These are phyloP conservation scores for Neurospora sp. DNA, from an alignment of 2,329 filamentous ascomycete genomes.

Conservation along the genomic window DNA sequence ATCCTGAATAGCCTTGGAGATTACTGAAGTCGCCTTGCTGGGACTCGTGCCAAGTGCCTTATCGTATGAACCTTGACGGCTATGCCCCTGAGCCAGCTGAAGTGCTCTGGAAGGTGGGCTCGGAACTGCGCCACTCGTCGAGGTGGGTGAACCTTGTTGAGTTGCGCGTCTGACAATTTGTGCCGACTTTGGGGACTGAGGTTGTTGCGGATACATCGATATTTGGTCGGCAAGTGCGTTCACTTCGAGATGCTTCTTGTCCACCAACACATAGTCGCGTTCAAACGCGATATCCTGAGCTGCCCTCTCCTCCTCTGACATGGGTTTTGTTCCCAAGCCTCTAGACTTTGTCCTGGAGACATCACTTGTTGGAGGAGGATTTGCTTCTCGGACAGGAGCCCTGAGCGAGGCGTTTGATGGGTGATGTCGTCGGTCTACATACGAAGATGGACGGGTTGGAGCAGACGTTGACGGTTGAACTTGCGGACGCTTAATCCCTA, in stretches of 20 bases:
- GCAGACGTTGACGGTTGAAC: conserved; percentile 38
- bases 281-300: conserved; percentile 88
- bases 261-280: conserved; percentile 89
- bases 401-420: conserved; percentile 31
- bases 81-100: conserved; percentile 63
- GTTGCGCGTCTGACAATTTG: conserved; percentile 67
- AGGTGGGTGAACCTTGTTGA: conserved; percentile 61
- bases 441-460: conserved; percentile 30
- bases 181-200: conserved; percentile 44
- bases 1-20: conserved; percentile 90
- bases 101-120: conserved; percentile 60
- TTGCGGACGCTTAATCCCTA: conserved; percentile 41
- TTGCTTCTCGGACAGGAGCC: conserved; percentile 24
- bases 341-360: conserved; percentile 21
- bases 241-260: conserved; percentile 90
- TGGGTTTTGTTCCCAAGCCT: conserved; percentile 8
- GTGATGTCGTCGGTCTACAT: conserved; percentile 28
- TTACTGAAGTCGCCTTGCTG: conserved; percentile 72
- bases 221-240: conserved; percentile 96
- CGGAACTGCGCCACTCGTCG: conserved; percentile 58
- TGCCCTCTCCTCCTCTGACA: conserved; percentile 54
- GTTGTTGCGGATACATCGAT: conserved; percentile 63
- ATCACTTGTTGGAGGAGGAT: conserved; percentile 26
- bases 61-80: conserved; percentile 73
- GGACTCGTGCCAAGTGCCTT: conserved; percentile 59